phyloP scores from a whole-genome alignment of 2,329 filamentous ascomycete genomes.

The Atkinsonella hypoxylon region DNA sequence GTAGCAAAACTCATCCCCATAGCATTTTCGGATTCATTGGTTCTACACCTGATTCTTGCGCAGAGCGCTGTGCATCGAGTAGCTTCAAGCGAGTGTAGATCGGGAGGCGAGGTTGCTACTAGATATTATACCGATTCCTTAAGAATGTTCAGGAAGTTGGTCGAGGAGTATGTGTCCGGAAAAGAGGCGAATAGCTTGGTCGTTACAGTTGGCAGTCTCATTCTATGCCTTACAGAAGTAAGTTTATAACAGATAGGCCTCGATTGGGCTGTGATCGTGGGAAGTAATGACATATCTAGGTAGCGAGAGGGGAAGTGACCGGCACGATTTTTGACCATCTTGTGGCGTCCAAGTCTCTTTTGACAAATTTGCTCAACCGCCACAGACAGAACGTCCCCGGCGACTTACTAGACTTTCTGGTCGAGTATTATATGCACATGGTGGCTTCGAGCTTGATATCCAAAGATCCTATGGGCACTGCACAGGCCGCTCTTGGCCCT shows the following conservation, averaged over 20 bases:
- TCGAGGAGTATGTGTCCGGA: slow-evolving; percentile 22
- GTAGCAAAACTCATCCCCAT: slow-evolving; percentile 32
- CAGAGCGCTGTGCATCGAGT: slow-evolving; percentile 29
- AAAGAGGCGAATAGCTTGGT: slow-evolving; percentile 24
- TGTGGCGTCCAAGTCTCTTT: slow-evolving; percentile 28
- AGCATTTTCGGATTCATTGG: slow-evolving; percentile 31
- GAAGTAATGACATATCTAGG: slow-evolving; percentile 6
- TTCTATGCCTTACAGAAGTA: slow-evolving; percentile 36
- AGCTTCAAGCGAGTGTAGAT: slow-evolving; percentile 16
- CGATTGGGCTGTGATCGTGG: too few species aligned
- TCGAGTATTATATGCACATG: slow-evolving; percentile 37
- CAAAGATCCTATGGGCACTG: slow-evolving; percentile 20
- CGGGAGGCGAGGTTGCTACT: slow-evolving; percentile 20
- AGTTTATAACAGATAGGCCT: slow-evolving; percentile 1
- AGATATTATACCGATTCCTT: slow-evolving; percentile 25
- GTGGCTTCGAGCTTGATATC: slow-evolving; percentile 35
- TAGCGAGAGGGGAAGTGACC: slow-evolving; percentile 31
- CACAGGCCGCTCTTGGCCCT: slow-evolving; percentile 19
- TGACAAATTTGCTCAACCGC: slow-evolving; percentile 24
- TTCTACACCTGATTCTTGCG: slow-evolving; percentile 33
- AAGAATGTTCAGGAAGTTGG: slow-evolving; percentile 22
- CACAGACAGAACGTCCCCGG: slow-evolving; percentile 20
- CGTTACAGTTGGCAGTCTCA: slow-evolving; percentile 30
- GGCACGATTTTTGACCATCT: slow-evolving; percentile 35
- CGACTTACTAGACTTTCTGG: slow-evolving; percentile 30